These are phyloP conservation scores for Cryptococcus jaspeensis DNA, from an alignment of 1,284 basidiomycete genomes.

Conservation along the genomic window DNA sequence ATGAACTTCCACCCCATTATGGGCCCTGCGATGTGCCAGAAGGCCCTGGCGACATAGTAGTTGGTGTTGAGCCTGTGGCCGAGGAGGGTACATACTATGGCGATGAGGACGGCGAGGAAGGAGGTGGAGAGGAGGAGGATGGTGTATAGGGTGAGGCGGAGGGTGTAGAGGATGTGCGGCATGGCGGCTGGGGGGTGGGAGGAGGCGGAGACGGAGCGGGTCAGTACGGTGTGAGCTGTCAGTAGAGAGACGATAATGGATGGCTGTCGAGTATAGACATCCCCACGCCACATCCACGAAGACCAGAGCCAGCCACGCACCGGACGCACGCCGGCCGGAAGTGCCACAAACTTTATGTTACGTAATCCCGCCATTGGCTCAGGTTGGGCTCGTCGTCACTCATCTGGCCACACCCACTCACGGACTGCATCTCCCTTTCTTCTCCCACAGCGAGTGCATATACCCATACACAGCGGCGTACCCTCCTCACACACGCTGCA, in stretches of 20 bases:
- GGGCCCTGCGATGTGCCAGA: slow-evolving; percentile 72
- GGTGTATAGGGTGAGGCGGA: slow-evolving; percentile 70
- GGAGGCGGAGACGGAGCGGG: background rate
- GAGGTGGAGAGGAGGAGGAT: slow-evolving; percentile 71
- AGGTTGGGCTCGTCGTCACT: background rate
- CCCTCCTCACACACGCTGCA: slow-evolving; percentile 4
- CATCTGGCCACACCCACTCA: background rate
- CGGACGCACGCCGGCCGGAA: no score
- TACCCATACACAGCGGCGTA: no score
- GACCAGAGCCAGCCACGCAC: no score
- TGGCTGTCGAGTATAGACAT: background rate
- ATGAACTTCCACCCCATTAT: slow-evolving; percentile 70
- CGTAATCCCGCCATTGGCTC: no score
- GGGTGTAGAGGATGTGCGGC: slow-evolving; percentile 54
- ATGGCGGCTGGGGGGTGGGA: slow-evolving; percentile 18
- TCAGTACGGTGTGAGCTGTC: background rate
- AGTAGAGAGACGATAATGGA: background rate
- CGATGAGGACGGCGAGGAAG: slow-evolving; percentile 70
- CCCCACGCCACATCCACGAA: no score
- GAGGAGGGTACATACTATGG: slow-evolving; percentile 65
- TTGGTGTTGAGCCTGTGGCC: slow-evolving; percentile 80
- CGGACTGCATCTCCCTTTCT: background rate
- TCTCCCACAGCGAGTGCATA: background rate
- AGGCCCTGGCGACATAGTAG: slow-evolving; percentile 78
- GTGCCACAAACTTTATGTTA: no score